Percentiles rank a stretch among this genome's conserved stretches.
Evolutionary conservation across 2,329 filamentous ascomycete genomes (phyloP).

Genomic region (Paracamarosporium sp.): DNA sequence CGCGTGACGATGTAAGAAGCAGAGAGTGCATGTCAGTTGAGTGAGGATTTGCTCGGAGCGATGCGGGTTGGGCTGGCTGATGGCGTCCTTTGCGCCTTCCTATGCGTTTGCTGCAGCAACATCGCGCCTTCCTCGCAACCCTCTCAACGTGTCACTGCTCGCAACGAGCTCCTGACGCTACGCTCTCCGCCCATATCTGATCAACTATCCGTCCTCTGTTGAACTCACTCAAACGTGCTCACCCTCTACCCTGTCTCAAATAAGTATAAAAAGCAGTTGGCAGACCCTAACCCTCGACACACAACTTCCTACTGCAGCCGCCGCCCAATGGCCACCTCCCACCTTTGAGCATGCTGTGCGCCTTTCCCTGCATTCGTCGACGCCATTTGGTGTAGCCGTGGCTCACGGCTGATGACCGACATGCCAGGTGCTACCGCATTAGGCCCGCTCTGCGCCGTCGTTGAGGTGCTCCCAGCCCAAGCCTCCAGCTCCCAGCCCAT

Average conservation of each 20-base stretch:
- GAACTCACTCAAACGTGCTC: neutral
- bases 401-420: constrained; percentile 1
- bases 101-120: neutral
- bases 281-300: neutral
- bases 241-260: neutral
- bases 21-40: neutral
- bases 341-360: constrained; percentile 1
- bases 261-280: neutral
- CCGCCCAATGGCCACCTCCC: neutral
- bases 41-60: neutral
- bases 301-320: too few species aligned
- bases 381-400: constrained; percentile 1
- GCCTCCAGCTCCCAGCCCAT: neutral
- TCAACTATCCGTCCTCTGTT: neutral
- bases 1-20: neutral
- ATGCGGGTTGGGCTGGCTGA: neutral
- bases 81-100: neutral
- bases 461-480: neutral
- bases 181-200: neutral
- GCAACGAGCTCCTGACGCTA: neutral
- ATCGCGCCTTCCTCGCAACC: neutral
- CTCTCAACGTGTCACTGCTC: neutral
- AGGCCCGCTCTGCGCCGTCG: neutral
- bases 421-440: neutral
- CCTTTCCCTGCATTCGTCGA: constrained; percentile 1